A percentile compares a stretch with the other conserved stretches of the same genome.
Conservation (phyloP, 75 land plant species). For the Selaginella moellendorffii region DNA sequence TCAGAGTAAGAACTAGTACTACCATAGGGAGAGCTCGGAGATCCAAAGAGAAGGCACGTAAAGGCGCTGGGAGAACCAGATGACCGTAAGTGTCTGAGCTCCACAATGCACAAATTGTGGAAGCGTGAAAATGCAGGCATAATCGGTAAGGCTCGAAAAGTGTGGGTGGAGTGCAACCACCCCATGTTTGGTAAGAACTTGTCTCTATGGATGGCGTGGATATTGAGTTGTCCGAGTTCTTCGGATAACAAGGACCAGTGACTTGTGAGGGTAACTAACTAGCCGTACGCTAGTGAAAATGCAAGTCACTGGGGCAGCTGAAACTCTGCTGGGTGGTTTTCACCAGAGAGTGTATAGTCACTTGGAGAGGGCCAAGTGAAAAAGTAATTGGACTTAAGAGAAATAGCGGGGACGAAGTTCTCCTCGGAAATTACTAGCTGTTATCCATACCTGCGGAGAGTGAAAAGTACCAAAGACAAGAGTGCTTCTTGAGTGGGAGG, state of each 20-base stretch:
- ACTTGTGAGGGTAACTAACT: background rate
- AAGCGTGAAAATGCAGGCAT: background rate
- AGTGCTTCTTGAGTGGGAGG: background rate
- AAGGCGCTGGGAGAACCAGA: background rate
- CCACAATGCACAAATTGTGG: background rate
- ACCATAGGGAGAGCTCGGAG: too few species aligned
- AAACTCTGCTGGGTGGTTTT: background rate
- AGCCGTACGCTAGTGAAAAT: background rate
- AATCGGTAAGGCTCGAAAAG: background rate
- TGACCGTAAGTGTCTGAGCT: background rate
- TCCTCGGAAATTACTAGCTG: background rate
- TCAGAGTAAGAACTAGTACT: too few species aligned
- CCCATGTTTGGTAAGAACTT: background rate
- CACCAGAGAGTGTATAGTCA: background rate
- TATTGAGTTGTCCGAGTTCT: background rate
- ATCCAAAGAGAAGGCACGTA: too few species aligned
- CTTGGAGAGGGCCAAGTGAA: background rate
- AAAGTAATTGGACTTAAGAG: background rate
- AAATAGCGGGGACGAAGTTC: background rate
- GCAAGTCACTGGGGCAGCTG: background rate
- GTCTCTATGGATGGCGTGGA: background rate
- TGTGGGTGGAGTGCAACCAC: constrained; percentile 2
- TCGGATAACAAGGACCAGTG: background rate
- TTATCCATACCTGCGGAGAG: background rate
- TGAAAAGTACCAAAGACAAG: background rate